Conservation (phyloP, 2,329 filamentous ascomycete species). For the Colletotrichum sp. region DNA sequence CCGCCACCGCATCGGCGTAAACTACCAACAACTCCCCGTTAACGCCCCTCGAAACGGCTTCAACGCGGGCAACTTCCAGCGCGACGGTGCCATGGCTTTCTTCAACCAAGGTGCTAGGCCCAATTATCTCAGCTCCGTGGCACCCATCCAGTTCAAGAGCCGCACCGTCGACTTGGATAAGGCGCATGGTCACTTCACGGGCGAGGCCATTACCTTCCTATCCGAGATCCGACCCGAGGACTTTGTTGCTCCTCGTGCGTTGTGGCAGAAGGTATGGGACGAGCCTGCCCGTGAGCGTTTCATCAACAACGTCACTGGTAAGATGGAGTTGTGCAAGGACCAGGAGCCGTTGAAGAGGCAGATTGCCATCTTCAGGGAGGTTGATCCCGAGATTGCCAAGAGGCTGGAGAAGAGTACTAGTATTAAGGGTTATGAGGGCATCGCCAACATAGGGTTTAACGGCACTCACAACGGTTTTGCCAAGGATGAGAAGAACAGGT, state of each 20-base stretch:
- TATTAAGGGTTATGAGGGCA: conserved; percentile 63
- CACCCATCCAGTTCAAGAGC: conserved; percentile 37
- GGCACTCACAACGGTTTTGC: conserved; percentile 67
- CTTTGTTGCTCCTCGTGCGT: conserved; percentile 53
- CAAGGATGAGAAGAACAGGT: conserved; percentile 45
- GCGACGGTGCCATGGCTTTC: conserved; percentile 68
- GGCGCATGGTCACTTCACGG: conserved; percentile 41
- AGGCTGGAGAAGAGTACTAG: conserved; percentile 68
- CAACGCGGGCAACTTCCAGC: conserved; percentile 68
- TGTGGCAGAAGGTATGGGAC: conserved; percentile 68
- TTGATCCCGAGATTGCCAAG: conserved; percentile 60
- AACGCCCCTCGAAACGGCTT: conserved; percentile 60
- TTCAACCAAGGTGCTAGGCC: conserved; percentile 26
- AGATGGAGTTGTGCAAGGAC: conserved; percentile 63
- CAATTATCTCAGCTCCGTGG: conserved; percentile 25
- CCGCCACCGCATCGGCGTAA: conserved; percentile 65
- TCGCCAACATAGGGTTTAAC: conserved; percentile 59
- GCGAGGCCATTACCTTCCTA: conserved; percentile 40
- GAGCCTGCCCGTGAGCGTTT: conserved; percentile 62
- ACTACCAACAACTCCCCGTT: conserved; percentile 68
- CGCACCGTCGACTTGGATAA: conserved; percentile 41
- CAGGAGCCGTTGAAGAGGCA: conserved; percentile 68
- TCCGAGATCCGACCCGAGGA: conserved; percentile 43
- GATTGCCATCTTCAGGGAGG: conserved; percentile 69
- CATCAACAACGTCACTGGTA: conserved; percentile 63